Evolutionary conservation across 208 protist species (phyloP), one percentile per base, ranked within the genome.

Genomic region (Acanthamoeba rhysodes): DNA sequence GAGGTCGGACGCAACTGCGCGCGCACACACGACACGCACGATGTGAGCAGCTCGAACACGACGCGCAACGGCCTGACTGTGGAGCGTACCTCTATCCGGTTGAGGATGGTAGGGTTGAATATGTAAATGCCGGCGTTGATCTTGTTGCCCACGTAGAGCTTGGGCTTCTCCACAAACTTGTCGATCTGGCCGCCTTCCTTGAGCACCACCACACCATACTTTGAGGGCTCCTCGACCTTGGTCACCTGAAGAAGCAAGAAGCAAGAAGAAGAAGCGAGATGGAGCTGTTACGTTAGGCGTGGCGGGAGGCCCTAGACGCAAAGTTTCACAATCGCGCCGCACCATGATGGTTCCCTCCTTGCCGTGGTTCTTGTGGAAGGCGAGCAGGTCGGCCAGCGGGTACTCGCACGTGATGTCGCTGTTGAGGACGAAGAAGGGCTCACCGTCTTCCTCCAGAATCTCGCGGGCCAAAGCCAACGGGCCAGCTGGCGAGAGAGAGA

Each of bases 111-210:
- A 90, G 99, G 98, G 95, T 98, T 99, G 96, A 99, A 99, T 72
- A 99, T 97, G 97, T 99, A 99, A 88, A 99, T 98, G 76, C 99
- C 99, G 20, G 99, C 98, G 96, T 99, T 99, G 96, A 99, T 99
- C 74, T 97, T 97, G 95, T 99, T 99, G 45, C 99, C 98, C 2
- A 99, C 99, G 95, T 88, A 99, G 99, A 12, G 95, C 90, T 97
- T 95, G 62, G 96, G 96, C 85, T 97, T 97, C 80, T 97, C 96
- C 53, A 97, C 96, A 57, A 97, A 97, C 50, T 93, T 94, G 64
- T 95, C 94, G 91, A 99, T 99, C 85, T 97, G 41, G 80, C 98
- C 98, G 20, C 97, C 95, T 53, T 98, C 97, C 87, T 99, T 98
- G 96, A 98, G 98, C 8, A 99, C 98, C 12, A 99, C 99, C 10